Conservation (phyloP, 2,329 filamentous ascomycete genomes). For the Penicillium palitans region DNA sequence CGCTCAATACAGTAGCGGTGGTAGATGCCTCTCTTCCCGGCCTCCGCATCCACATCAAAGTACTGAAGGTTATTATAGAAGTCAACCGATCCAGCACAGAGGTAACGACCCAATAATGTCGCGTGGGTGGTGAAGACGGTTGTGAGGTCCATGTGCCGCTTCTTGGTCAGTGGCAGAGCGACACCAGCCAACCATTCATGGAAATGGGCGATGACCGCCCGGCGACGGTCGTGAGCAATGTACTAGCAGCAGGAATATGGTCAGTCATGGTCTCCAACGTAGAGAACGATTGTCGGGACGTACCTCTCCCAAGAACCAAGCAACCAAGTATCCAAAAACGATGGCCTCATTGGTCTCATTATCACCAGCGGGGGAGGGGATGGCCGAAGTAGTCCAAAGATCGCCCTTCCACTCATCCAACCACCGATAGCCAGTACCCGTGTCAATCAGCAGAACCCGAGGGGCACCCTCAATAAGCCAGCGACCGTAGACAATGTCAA, state of each 20-base stretch:
- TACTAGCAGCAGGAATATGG: constrained; percentile 58
- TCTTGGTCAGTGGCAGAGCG: constrained; percentile 86
- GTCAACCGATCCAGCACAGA: constrained; percentile 95
- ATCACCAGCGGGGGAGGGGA: constrained; percentile 88
- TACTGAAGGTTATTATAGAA: constrained; percentile 99
- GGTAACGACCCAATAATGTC: constrained; percentile 89
- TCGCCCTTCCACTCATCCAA: constrained; percentile 97
- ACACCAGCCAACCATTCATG: constrained; percentile 98
- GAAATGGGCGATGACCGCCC: constrained; percentile 94
- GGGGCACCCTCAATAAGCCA: constrained; percentile 98
- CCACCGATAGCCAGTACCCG: constrained; percentile 85
- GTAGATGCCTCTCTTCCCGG: constrained; percentile 97
- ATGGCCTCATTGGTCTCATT: constrained; percentile 97
- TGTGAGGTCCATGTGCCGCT: constrained; percentile 90
- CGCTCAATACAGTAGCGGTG: constrained; percentile 98
- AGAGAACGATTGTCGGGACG: constrained; percentile 28
- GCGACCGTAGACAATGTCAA: constrained; percentile 86
- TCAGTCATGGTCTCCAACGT: not conserved
- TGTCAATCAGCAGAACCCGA: constrained; percentile 90
- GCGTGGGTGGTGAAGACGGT: constrained; percentile 99
- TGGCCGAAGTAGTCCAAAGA: constrained; percentile 87
- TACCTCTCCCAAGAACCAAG: constrained; percentile 98
- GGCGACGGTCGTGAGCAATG: constrained; percentile 86
- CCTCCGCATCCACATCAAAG: constrained; percentile 95
- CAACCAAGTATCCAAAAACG: constrained; percentile 94